Evolutionary conservation across 108 stramenopile species (phyloP).

Genomic region (Pseudonitzschia multistriata): DNA sequence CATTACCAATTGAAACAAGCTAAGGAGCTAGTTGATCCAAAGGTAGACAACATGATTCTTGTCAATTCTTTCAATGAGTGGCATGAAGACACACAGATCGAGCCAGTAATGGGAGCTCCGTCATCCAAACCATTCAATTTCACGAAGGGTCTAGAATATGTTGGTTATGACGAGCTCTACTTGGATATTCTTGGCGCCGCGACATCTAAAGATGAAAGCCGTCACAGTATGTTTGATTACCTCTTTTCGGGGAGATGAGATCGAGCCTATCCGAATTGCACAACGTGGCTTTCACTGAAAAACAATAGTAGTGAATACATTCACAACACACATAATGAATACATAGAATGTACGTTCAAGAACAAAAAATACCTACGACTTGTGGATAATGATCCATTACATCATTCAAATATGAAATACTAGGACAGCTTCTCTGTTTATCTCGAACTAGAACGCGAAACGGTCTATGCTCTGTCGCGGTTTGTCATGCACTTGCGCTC

Average conservation of each 20-base stretch:
- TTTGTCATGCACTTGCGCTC: too few species aligned
- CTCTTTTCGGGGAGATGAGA: not conserved
- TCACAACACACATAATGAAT: too few species aligned
- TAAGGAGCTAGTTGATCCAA: conserved; percentile 17
- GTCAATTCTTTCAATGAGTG: conserved; percentile 43
- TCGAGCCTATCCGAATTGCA: not conserved
- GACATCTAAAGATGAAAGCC: conserved; percentile 8
- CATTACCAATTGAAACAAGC: conserved; percentile 18
- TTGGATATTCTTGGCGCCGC: conserved; percentile 38
- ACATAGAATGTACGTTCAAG: too few species aligned
- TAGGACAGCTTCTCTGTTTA: too few species aligned
- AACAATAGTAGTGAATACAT: too few species aligned
- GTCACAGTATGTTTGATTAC: conserved; percentile 13
- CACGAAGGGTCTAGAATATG: conserved; percentile 43
- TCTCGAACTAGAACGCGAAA: too few species aligned
- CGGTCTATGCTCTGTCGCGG: too few species aligned
- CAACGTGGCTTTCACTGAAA: too few species aligned
- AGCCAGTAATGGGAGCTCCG: conserved; percentile 16
- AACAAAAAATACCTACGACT: too few species aligned
- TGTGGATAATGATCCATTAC: too few species aligned
- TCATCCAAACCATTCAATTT: conserved; percentile 12
- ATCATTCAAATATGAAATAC: too few species aligned
- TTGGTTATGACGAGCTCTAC: conserved; percentile 43
- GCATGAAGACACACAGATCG: conserved; percentile 38
- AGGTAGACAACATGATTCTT: conserved; percentile 24